Conservation (phyloP, 139 green algal genomes). For the Pseudopediastrum boryanum region DNA sequence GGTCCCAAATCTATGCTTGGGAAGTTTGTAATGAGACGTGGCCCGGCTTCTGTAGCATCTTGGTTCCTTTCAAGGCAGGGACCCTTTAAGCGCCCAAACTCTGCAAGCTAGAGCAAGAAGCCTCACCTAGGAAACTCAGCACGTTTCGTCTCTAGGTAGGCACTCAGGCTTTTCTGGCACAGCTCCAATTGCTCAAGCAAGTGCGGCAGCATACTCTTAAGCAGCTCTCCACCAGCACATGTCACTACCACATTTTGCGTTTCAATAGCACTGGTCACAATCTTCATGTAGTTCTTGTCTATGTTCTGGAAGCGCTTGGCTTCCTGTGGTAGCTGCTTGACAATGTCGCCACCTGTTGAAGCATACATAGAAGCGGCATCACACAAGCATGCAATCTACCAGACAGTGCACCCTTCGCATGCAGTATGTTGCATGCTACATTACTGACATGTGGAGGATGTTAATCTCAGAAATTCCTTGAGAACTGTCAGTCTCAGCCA, state of each 20-base stretch:
- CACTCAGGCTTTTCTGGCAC: constrained; percentile 91
- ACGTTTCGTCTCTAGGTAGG: constrained; percentile 95
- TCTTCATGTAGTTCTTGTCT: constrained; percentile 97
- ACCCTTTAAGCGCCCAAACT: too few species aligned
- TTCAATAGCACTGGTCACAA: constrained; percentile 84
- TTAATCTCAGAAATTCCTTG: too few species aligned
- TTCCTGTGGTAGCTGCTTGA: constrained; percentile 94
- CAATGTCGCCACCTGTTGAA: constrained; percentile 97
- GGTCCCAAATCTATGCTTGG: background rate
- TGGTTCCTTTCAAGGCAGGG: too few species aligned
- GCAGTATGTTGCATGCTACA: too few species aligned
- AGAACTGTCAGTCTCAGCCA: too few species aligned
- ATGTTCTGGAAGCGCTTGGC: constrained; percentile 97
- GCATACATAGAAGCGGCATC: too few species aligned
- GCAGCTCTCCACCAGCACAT: constrained; percentile 77
- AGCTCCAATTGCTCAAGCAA: constrained; percentile 95
- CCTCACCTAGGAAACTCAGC: constrained; percentile 87
- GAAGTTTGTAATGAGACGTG: background rate
- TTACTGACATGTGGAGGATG: too few species aligned
- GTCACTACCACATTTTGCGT: constrained; percentile 85
- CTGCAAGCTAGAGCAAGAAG: too few species aligned
- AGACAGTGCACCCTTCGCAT: too few species aligned
- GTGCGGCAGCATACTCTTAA: constrained; percentile 92
- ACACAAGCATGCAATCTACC: too few species aligned
- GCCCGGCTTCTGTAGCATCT: too few species aligned